phyloP scores from a whole-genome alignment of 148 eudicot species.

The Chenopodium formosanum region DNA sequence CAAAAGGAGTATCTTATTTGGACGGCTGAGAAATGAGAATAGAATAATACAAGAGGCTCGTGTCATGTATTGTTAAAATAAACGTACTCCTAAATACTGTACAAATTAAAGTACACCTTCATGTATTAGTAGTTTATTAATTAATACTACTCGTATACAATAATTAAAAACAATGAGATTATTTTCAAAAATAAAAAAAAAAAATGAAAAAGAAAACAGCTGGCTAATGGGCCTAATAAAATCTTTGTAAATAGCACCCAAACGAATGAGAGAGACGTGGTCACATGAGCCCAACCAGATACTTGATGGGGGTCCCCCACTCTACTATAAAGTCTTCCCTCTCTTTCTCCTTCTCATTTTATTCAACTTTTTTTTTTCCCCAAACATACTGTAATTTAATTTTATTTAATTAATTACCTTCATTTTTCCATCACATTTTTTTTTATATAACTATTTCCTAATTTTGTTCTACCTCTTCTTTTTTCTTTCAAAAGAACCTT shows the following conservation, averaged over 20 bases:
- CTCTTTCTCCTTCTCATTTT: neutral
- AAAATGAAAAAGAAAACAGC: neutral
- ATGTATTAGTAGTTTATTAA: too few species aligned
- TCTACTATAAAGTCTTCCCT: slow-evolving; percentile 18
- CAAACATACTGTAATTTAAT: too few species aligned
- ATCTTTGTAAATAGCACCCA: slow-evolving; percentile 18
- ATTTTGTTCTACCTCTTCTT: too few species aligned
- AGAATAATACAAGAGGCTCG: neutral
- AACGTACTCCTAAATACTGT: neutral
- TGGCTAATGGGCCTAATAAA: slow-evolving; percentile 12
- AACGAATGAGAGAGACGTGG: slow-evolving; percentile 15
- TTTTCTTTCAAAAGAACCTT: too few species aligned
- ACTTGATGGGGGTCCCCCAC: slow-evolving; percentile 19
- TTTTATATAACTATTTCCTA: too few species aligned
- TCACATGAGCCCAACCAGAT: slow-evolving; percentile 23
- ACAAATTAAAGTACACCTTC: neutral
- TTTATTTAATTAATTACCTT: too few species aligned
- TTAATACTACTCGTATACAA: too few species aligned
- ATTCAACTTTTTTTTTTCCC: too few species aligned
- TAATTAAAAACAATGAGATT: too few species aligned
- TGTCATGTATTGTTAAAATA: neutral
- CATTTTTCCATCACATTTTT: too few species aligned
- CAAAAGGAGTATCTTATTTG: too few species aligned
- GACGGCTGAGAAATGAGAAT: too few species aligned
- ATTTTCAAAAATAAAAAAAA: neutral